phyloP scores from a whole-genome alignment of 139 green algal genomes.

The Chlorella vulgaris region DNA sequence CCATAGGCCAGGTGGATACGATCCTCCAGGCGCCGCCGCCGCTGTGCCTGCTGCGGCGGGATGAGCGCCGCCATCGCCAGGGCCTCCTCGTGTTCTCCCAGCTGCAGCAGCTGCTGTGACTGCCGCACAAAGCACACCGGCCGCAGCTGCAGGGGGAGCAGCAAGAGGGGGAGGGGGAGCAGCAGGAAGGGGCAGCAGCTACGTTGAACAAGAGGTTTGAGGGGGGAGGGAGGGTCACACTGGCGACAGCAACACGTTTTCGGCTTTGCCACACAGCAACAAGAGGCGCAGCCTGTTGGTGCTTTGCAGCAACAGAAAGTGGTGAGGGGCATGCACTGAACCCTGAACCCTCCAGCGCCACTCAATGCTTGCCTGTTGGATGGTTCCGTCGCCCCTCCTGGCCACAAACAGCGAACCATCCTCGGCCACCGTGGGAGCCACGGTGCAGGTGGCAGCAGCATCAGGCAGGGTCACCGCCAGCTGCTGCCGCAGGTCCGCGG shows the following conservation, averaged over 20 bases:
- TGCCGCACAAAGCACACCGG: constrained; percentile 44
- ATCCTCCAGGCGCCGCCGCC: constrained; percentile 55
- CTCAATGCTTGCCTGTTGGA: constrained; percentile 8
- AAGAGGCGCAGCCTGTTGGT: too few species aligned
- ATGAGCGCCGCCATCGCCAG: constrained; percentile 62
- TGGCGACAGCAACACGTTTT: too few species aligned
- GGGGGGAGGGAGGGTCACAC: too few species aligned
- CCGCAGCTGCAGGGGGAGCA: background rate
- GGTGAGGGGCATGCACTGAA: too few species aligned
- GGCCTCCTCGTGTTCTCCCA: constrained; percentile 69
- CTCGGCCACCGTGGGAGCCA: constrained; percentile 1
- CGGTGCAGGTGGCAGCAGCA: constrained; percentile 25
- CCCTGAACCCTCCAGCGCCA: too few species aligned
- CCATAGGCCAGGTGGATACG: constrained; percentile 69
- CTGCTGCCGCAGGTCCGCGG: constrained; percentile 9
- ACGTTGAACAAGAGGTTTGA: too few species aligned
- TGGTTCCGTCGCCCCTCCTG: background rate
- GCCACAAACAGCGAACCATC: constrained; percentile 54
- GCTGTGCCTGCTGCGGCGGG: constrained; percentile 3
- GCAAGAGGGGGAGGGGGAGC: background rate
- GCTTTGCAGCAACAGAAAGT: too few species aligned
- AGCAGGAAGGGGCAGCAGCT: background rate
- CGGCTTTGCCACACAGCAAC: too few species aligned
- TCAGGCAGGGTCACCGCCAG: constrained; percentile 11
- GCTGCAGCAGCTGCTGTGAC: constrained; percentile 60